Evolutionary conservation across 2,329 filamentous ascomycete species (phyloP).

Genomic region (Phaeosphaeria sp.): DNA sequence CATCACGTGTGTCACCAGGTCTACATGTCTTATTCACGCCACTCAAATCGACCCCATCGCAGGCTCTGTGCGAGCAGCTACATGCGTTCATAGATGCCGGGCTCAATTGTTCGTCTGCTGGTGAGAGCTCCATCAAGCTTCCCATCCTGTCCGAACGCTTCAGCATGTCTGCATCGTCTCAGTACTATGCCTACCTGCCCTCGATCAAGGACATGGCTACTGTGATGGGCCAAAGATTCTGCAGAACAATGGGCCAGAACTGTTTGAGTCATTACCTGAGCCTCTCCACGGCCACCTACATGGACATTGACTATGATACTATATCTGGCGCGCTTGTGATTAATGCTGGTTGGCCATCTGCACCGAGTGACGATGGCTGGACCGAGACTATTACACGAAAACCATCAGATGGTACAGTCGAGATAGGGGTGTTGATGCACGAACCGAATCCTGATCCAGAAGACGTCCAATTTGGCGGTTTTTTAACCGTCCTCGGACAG

Average conservation of each 20-base stretch:
- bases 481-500: constrained; percentile 79
- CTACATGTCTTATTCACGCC: constrained; percentile 82
- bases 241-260: constrained; percentile 42
- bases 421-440: constrained; percentile 78
- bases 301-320: constrained; percentile 81
- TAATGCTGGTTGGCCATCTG: constrained; percentile 66
- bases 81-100: constrained; percentile 61
- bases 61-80: constrained; percentile 63
- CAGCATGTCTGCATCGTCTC: constrained; percentile 67
- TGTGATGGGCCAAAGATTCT: background rate
- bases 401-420: constrained; percentile 63
- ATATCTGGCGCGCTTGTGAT: constrained; percentile 70
- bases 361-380: constrained; percentile 49
- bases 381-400: constrained; percentile 50
- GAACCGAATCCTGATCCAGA: constrained; percentile 70
- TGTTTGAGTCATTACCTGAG: constrained; percentile 60
- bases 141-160: constrained; percentile 65
- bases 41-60: constrained; percentile 39
- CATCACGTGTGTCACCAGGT: constrained; percentile 77
- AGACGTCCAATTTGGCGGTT: constrained; percentile 79
- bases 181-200: constrained; percentile 71
- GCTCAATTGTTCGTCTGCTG: constrained; percentile 61
- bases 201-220: background rate
- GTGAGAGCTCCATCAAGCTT: constrained; percentile 68
- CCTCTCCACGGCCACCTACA: constrained; percentile 62